Evolutionary conservation across 805 yeast genomes (phyloP), one percentile per base, ranked within the genome.

Genomic region (Kluyveromyces wickerhamii): DNA sequence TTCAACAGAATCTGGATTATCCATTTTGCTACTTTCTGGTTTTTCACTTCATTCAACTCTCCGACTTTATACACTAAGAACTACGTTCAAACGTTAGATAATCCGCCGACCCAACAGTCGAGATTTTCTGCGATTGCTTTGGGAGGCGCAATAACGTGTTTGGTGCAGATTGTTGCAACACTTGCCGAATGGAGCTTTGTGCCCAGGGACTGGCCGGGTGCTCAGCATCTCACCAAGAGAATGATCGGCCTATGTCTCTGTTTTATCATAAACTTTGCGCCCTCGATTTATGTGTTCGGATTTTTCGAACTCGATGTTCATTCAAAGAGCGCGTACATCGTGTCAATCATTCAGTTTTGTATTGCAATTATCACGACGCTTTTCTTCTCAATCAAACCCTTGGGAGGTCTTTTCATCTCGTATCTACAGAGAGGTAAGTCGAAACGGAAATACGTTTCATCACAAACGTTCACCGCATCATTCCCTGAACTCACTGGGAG

Each of bases 1-100:
- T 84, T 84, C 58, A 80, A 79, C 54, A 62, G 95, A 37, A 74
- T 81, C 35, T 81, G 89, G 88, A 76, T 80, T 35, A 71, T 83
- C 32, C 95, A 84, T 50, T 62, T 77, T 25, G 66, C 84, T 1
- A 63, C 76, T 21, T 84, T 80, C 54, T 84, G 95, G 95, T 72
- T 75, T 38, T 84, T 76, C 50, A 79, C 87, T 0, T 54, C 78
- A 28, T 71, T 70, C 51, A 81, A 84, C 51, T 65, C 87, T 0
- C 77, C 83, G 1, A 69, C 82, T 0, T 60, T 84, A 19, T 83
- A 79, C 53, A 78, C 86, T 0, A 59, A 60, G 24, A 60, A 71
- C 35, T 81, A 79, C 49, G 62, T 62, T 33, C 74, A 72, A 25
- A 51, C 63, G 5, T 43, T 65, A 29, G 70, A 81, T 47, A 78